Percentiles rank a stretch among this genome's conserved stretches.
Evolutionary conservation across 306 rosid species (phyloP).

Genomic region (Dalbergia oliveri): DNA sequence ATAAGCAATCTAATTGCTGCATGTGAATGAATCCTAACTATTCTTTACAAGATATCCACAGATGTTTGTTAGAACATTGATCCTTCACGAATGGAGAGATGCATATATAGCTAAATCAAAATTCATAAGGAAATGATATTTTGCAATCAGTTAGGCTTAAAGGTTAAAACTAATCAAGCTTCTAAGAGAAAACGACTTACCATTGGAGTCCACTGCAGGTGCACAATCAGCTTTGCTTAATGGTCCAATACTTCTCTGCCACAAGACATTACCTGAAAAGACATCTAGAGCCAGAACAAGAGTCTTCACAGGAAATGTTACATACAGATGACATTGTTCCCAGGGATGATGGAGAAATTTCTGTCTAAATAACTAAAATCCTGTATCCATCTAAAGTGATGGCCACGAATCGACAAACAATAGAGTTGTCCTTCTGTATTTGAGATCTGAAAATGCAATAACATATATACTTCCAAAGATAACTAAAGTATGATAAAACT

Average conservation of each 20-base stretch:
- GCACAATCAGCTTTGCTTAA: conserved; percentile 58
- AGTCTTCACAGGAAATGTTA: conserved; percentile 65
- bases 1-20: conserved; percentile 17
- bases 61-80: background rate
- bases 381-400: conserved; percentile 72
- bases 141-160: background rate
- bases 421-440: conserved; percentile 79
- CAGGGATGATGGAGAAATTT: conserved; percentile 66
- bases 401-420: conserved; percentile 65
- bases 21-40: background rate
- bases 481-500: too few relatives aligned
- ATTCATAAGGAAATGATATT: background rate
- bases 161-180: conserved; percentile 11
- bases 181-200: conserved; percentile 46
- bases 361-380: conserved; percentile 77
- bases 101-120: background rate
- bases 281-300: conserved; percentile 78
- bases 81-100: background rate
- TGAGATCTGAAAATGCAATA: conserved; percentile 63
- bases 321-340: conserved; percentile 80
- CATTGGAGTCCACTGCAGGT: conserved; percentile 82
- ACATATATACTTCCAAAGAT: conserved; percentile 13
- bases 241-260: conserved; percentile 82
- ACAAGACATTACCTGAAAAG: conserved; percentile 67
- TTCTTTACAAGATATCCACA: too few relatives aligned